Percentiles rank a stretch among this genome's conserved stretches.
Conservation (phyloP, 164 flowering plant genomes). For the Aristolochia contorta region DNA sequence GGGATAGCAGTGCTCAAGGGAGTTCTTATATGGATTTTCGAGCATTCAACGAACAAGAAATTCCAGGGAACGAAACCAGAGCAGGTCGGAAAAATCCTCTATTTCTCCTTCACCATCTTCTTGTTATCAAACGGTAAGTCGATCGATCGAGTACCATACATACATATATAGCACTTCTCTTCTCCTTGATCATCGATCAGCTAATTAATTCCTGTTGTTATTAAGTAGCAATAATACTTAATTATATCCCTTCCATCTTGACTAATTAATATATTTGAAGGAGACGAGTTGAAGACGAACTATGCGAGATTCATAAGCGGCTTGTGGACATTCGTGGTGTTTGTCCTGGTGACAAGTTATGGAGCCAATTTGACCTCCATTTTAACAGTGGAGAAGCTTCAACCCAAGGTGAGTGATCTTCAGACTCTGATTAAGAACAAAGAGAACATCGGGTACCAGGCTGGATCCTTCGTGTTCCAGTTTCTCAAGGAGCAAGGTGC, state of each 20-base stretch:
- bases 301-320: constrained; percentile 31
- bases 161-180: background rate
- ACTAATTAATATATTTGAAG: no score
- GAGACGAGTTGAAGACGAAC: constrained; percentile 32
- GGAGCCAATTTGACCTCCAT: constrained; percentile 51
- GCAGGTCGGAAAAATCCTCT: constrained; percentile 18
- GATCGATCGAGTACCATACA: no score
- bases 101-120: constrained; percentile 18
- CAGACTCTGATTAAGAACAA: constrained; percentile 19
- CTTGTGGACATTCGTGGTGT: constrained; percentile 48
- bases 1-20: constrained; percentile 19
- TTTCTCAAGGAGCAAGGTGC: constrained; percentile 4
- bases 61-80: constrained; percentile 15
- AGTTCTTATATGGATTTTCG: constrained; percentile 21
- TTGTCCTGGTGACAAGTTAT: constrained; percentile 35
- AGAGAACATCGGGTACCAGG: constrained; percentile 32
- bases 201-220: no score
- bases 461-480: constrained; percentile 26
- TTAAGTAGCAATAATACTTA: no score
- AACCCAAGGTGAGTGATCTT: constrained; percentile 27
- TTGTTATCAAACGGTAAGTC: constrained; percentile 23
- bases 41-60: constrained; percentile 14
- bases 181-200: background rate
- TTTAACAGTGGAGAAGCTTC: constrained; percentile 35
- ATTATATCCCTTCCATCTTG: no score